Evolutionary conservation across 495 filamentous ascomycete genomes (phyloP).

Genomic region (Astrothelium macrocarpum): DNA sequence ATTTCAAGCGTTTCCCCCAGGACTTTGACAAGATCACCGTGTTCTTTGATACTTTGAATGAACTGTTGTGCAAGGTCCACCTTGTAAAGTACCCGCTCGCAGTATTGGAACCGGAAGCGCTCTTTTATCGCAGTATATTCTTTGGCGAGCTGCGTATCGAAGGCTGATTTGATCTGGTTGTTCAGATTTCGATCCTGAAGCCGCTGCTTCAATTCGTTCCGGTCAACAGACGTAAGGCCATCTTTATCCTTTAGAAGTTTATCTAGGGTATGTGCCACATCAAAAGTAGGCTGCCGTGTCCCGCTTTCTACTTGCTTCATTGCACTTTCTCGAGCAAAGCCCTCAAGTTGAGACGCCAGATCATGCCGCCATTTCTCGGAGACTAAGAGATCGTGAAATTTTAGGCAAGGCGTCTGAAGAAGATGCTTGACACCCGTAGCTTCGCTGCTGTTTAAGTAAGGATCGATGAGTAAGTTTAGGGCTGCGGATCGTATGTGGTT

Average conservation of each 20-base stretch:
- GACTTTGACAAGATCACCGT: not conserved
- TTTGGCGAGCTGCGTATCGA: not conserved
- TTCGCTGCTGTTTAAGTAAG: not conserved
- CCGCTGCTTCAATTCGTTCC: not conserved
- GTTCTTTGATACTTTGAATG: not conserved
- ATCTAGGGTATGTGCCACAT: not conserved
- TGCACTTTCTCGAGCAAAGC: not conserved
- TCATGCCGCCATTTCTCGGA: not conserved
- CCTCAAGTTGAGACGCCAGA: not conserved
- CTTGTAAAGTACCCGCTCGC: not conserved
- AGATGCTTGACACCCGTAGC: not conserved
- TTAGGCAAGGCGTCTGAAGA: not conserved
- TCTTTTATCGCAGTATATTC: not conserved
- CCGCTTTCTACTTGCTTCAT: not conserved
- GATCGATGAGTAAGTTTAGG: not conserved
- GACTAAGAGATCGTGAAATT: not conserved
- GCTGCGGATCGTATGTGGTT: not conserved
- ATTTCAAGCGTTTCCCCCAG: not conserved
- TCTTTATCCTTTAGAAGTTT: not conserved
- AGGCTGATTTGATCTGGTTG: not conserved
- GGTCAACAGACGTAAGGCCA: not conserved
- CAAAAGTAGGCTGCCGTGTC: not conserved
- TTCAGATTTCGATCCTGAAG: not conserved
- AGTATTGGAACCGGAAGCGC: not conserved
- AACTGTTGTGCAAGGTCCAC: not conserved